Base-by-base conservation (phyloP, 305 asterid species). In the Fraxinus sp. region DNA sequence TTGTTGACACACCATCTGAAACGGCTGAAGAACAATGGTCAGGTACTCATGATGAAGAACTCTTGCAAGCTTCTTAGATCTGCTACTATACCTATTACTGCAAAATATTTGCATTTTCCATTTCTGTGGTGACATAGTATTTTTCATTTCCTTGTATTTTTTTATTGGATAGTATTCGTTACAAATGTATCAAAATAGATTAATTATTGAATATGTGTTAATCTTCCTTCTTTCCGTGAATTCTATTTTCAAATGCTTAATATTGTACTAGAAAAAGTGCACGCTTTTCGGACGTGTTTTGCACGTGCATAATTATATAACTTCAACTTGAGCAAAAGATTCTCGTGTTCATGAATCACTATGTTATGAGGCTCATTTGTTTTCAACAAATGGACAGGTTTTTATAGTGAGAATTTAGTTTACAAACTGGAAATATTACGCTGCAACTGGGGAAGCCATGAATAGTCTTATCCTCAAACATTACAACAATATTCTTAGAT, bases 1-100 rank as follows among this genome's bases (percentile, higher is more conserved):
- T 83, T 90, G 83, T 79, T 93, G 88, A 87, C 92, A 77, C 85
- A 86, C 66, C 90, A 89, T 79, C 87, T 95, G 76, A 91, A 91
- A 90, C 87, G 79, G 14, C 24, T 92, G 81, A 95, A 91, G 81
- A 76, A 84, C 81, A 79, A 30, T 66, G 97, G 97, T 0, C 88
- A 89, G 41, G 82, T 92, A 0, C 79, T 87, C 30, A 89, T 93
- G 97, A 90, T 89, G 16, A 93, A 91, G 77, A 87, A 92, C 84
- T 95, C 98, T 0, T 95, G 92, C 89, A 87, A 82, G 86, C 90
- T 95, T 0, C 87, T 97, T 76, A 79, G 92, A 87, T 88, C 94
- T 86, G 82, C 83, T 70, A 55, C 90, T 1, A n/a, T 37, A 26
- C 24, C 83, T 8, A 85, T 86, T 11, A 13, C 36, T 5, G 18